Percentiles rank a stretch among this genome's conserved stretches.
Conservation (phyloP, 1,284 basidiomycete species). For the Ceratobasidium sp. region DNA sequence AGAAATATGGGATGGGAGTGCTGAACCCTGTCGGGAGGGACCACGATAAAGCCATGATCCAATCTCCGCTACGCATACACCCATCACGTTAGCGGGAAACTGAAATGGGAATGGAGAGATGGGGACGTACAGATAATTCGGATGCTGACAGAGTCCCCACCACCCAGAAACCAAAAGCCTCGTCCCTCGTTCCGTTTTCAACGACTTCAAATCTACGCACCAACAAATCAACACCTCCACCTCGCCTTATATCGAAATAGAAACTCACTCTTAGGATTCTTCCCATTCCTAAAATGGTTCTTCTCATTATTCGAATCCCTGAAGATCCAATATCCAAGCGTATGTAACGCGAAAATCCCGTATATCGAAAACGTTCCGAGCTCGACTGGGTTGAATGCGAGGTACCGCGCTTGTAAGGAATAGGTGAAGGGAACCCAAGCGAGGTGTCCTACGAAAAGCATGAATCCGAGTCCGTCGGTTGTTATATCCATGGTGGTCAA, state of each 20-base stretch:
- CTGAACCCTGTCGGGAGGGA: conserved; percentile 93
- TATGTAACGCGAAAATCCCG: conserved; percentile 77
- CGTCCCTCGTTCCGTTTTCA: conserved; percentile 88
- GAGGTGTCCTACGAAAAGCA: conserved; percentile 95
- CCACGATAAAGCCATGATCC: conserved; percentile 93
- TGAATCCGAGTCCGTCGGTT: conserved; percentile 98
- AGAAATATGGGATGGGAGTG: conserved; percentile 97
- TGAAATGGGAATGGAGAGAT: not conserved
- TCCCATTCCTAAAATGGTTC: conserved; percentile 93
- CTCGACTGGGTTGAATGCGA: conserved; percentile 88
- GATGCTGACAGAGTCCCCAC: conserved; percentile 97
- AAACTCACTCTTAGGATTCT: conserved; percentile 85
- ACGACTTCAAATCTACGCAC: conserved; percentile 75
- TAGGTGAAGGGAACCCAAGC: conserved; percentile 97
- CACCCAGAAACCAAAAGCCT: conserved; percentile 95
- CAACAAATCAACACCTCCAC: not conserved
- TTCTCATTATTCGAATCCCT: conserved; percentile 92
- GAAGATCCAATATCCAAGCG: conserved; percentile 93
- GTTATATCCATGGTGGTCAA: conserved; percentile 98
- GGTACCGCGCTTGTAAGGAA: conserved; percentile 92
- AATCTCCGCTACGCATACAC: conserved; percentile 72
- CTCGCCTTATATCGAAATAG: not conserved
- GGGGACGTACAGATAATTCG: conserved; percentile 84
- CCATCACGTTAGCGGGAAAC: conserved; percentile 31
- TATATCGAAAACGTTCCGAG: conserved; percentile 75